Conservation (phyloP, 2,329 filamentous ascomycete genomes). For the Podosphaera fusca region DNA sequence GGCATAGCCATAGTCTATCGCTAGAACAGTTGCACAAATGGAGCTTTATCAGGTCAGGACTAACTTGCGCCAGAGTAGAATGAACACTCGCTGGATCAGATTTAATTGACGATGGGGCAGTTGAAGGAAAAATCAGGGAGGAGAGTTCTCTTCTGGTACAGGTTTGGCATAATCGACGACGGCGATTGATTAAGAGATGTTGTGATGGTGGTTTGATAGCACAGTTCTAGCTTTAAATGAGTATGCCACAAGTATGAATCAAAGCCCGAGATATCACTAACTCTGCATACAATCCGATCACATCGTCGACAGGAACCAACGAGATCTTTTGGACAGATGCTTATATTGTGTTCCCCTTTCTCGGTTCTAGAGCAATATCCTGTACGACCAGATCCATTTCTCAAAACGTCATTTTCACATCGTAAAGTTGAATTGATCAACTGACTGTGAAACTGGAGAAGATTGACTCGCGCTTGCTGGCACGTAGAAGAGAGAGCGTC, state of each 20-base stretch:
- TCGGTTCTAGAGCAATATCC: conserved; percentile 38
- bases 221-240: conserved; percentile 43
- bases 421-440: conserved; percentile 55
- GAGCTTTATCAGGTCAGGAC: conserved; percentile 16
- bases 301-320: conserved; percentile 67
- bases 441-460: conserved; percentile 55
- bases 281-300: conserved; percentile 55
- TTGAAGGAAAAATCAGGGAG: conserved; percentile 18
- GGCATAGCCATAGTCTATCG: conserved; percentile 59
- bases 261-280: conserved; percentile 22
- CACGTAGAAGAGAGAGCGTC: conserved; percentile 66
- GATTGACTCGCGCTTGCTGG: conserved; percentile 50
- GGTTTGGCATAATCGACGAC: conserved; percentile 56
- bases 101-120: conserved; percentile 19
- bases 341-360: conserved; percentile 23
- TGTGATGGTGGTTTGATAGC: conserved; percentile 58
- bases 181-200: conserved; percentile 43
- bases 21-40: conserved; percentile 17
- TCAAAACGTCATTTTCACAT: conserved; percentile 47
- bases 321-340: conserved; percentile 63
- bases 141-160: conserved; percentile 52
- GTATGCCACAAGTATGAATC: conserved; percentile 25
- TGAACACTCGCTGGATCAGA: background rate
- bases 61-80: conserved; percentile 24
- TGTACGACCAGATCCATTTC: conserved; percentile 30